These are phyloP conservation scores for Debaryomyces singareniensis DNA, from an alignment of 1,139 yeast genomes.

Conservation along the genomic window DNA sequence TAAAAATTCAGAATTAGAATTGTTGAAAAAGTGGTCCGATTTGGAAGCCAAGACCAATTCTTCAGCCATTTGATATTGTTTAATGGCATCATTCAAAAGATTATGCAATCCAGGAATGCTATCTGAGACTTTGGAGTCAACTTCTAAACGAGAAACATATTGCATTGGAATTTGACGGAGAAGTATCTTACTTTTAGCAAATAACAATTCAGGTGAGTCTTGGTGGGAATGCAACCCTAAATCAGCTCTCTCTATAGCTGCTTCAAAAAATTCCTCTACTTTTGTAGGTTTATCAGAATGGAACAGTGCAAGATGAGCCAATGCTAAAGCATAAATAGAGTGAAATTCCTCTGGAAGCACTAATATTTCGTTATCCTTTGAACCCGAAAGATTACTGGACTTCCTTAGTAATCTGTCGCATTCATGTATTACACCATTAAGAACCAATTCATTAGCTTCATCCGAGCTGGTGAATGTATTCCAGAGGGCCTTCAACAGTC, in stretches of 20 bases:
- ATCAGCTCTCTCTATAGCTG: slow-evolving; percentile 65
- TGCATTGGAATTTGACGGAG: slow-evolving; percentile 55
- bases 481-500: slow-evolving; percentile 71
- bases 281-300: slow-evolving; percentile 31
- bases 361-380: slow-evolving; percentile 12
- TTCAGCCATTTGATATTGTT: slow-evolving; percentile 41
- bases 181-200: slow-evolving; percentile 51
- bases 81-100: slow-evolving; percentile 36
- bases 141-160: slow-evolving; percentile 43
- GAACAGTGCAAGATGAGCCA: slow-evolving; percentile 62
- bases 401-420: slow-evolving; percentile 74
- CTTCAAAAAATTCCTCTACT: slow-evolving; percentile 53
- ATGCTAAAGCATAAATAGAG: slow-evolving; percentile 64
- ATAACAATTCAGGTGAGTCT: slow-evolving; percentile 37
- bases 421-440: slow-evolving; percentile 87
- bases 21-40: slow-evolving; percentile 24
- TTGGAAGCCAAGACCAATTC: slow-evolving; percentile 19
- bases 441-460: slow-evolving; percentile 53
- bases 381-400: slow-evolving; percentile 16
- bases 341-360: slow-evolving; percentile 61
- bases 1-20: slow-evolving; percentile 43
- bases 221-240: slow-evolving; percentile 51
- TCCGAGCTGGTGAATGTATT: slow-evolving; percentile 48
- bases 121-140: slow-evolving; percentile 25
- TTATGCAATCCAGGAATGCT: slow-evolving; percentile 26